Percentiles rank a stretch among this genome's conserved stretches.
Conservation (phyloP, 306 rosid genomes). For the Lithocarpus polystachyus region DNA sequence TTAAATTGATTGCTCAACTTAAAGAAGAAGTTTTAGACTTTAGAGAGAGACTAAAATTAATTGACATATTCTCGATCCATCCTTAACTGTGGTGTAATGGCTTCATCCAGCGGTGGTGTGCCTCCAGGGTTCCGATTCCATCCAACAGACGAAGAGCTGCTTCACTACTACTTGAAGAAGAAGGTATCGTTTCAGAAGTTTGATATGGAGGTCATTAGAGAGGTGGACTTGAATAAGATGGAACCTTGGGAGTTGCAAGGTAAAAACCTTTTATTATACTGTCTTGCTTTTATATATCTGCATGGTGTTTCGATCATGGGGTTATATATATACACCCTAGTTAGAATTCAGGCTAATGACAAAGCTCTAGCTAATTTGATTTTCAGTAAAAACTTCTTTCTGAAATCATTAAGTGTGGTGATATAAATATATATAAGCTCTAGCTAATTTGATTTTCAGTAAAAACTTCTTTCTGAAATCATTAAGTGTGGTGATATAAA, state of each 20-base stretch:
- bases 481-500: no score
- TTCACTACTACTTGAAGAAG: slow-evolving; percentile 89
- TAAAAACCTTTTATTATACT: neutral
- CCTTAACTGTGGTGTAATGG: slow-evolving; percentile 27
- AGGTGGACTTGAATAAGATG: slow-evolving; percentile 95
- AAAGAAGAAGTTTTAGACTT: neutral
- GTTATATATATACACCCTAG: no score
- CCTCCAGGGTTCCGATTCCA: slow-evolving; percentile 97
- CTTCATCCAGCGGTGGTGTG: slow-evolving; percentile 79
- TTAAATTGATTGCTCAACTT: slow-evolving; percentile 2
- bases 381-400: no score
- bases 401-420: no score
- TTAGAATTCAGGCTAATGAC: no score
- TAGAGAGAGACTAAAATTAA: neutral
- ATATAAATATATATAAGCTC: no score
- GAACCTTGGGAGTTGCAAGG: slow-evolving; percentile 99
- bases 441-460: no score
- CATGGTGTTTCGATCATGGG: no score
- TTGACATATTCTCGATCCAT: neutral
- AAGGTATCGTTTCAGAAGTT: slow-evolving; percentile 82
- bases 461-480: no score
- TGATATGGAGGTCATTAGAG: slow-evolving; percentile 93
- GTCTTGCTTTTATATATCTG: neutral
- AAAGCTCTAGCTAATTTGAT: no score
- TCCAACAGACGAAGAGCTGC: slow-evolving; percentile 90